Base-by-base conservation (phyloP, 2,329 filamentous ascomycete genomes). In the Paracorniculantispora psalliotae region DNA sequence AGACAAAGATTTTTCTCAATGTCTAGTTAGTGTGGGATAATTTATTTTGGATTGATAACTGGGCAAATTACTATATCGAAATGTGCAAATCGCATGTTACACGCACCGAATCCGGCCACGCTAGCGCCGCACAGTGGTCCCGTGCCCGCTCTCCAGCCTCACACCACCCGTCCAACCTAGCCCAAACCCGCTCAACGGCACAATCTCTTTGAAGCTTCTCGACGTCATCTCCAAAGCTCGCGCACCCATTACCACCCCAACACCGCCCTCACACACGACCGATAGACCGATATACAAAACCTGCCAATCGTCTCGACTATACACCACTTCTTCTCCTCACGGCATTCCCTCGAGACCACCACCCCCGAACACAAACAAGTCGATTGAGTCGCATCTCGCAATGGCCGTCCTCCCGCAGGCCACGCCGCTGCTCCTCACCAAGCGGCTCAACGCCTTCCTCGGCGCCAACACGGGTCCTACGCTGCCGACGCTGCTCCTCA, bases 391-490 rank as follows among this genome's bases (percentile, higher is more conserved):
- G 17, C 23, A 23, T 19, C 10, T 3, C 26, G 49, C 52, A 12
- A 76, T 75, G 73, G 71, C 74, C 48, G 65, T 70, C 61, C 66
- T 70, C 21, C 68, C 68, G 52, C 75, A 78, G 25, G 78, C 80
- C 39, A 81, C 82, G 39, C 81, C 82, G 26, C 77, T 85, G 60
- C 78, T 91, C 73, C 78, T 91, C 61, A 86, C 82, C 37, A 87
- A 86, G 70, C 83, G 83, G 62, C 79, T 88, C 64, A 85, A 83
- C 28, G 74, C 79, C 61, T 87, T 87, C 71, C 81, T 88, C 49
- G 77, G 79, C 67, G 73, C 79, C 62, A 83, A 85, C 69, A 81
- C 84, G 63, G 81, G 80, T 8, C 69, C 82, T 4, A 75, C 80
- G 61, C 76, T 87, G 33, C 82, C 83, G 61, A 84, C 83, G 3